Evolutionary conservation across 164 flowering plant genomes (phyloP), one percentile per base, ranked within the genome.

Genomic region (Amborella trichopoda): DNA sequence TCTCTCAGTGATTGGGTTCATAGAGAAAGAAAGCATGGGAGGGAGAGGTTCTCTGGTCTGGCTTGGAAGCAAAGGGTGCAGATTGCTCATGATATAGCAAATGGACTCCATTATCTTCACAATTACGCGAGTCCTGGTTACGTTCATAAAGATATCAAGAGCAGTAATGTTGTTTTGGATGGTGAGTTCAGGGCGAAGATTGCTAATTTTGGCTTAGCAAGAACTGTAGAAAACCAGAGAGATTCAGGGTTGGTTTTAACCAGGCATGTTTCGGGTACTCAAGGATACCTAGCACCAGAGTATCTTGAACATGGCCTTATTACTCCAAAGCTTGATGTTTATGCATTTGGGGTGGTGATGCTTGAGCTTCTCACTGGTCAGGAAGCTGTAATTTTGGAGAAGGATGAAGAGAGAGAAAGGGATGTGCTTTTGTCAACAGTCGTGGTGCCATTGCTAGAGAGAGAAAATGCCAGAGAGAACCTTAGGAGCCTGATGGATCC

Each of bases 251-350:
- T 68, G 51, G 76, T 62, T n/a, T 18, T 77, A 52, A 79, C 83
- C 1, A 59, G 77, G 40, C 80, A 77, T 55, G 80, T 83, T 0
- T 62, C 76, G 13, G 94, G 94, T 2, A 78, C 86, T 23, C 61
- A 70, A 19, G 89, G 94, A 0, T 83, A 76, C 38, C 62, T 83
- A 85, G 69, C 88, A 0, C 88, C 83, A 0, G 94, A 83, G 63
- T 80, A 80, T 44, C 51, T 78, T 0, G 81, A 80, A 47, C 68
- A 70, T 48, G 93, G 88, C 1, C 56, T 75, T 18, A 54, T 78
- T 26, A 80, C 87, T 2, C 73, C 78, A 4, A 80, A 77, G 39
- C 44, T 80, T 1, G 93, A 82, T 56, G 82, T 82, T n/a, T 83
- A 62, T 45, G 75, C 80, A 0, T 72, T 80, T 45, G 94, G 94